Evolutionary conservation across 2,329 filamentous ascomycete species (phyloP).

Genomic region (Fusarium keratoplasticum): DNA sequence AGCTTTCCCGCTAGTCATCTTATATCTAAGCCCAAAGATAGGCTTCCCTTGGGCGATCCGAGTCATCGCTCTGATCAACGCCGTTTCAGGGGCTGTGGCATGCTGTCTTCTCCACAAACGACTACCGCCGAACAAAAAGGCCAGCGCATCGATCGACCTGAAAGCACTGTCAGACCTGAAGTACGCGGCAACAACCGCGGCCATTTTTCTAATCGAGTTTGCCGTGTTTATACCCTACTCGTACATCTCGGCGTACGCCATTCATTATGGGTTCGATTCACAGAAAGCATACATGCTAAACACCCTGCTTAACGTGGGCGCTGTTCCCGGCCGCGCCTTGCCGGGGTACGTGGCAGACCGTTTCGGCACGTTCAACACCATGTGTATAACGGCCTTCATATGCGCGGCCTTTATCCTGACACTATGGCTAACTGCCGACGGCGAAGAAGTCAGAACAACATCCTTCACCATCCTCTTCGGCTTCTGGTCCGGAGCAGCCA

Average conservation of each 20-base stretch:
- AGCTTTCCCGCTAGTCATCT: constrained; percentile 56
- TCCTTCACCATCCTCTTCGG: constrained; percentile 75
- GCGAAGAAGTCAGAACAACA: constrained; percentile 61
- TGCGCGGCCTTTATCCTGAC: constrained; percentile 62
- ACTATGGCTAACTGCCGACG: constrained; percentile 68
- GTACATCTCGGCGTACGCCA: constrained; percentile 75
- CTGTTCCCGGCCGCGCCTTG: constrained; percentile 73
- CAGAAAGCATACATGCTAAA: constrained; percentile 74
- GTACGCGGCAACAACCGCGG: constrained; percentile 64
- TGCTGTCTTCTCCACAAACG: constrained; percentile 52
- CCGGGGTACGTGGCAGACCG: constrained; percentile 73
- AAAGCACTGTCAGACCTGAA: constrained; percentile 61
- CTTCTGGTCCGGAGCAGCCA: constrained; percentile 77
- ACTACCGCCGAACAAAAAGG: constrained; percentile 59
- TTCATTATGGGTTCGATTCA: constrained; percentile 57
- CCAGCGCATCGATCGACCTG: constrained; percentile 60
- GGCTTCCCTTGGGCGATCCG: constrained; percentile 49
- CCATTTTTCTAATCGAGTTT: constrained; percentile 67
- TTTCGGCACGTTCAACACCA: constrained; percentile 76
- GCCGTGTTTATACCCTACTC: constrained; percentile 74
- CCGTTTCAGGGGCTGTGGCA: constrained; percentile 45
- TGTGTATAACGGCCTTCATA: constrained; percentile 67
- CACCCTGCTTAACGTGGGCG: constrained; percentile 77
- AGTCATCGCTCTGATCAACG: constrained; percentile 45
- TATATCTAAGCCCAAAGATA: constrained; percentile 40